Evolutionary conservation across 176 grass and related monocot genomes (phyloP).

Genomic region (Bromus sterilis): DNA sequence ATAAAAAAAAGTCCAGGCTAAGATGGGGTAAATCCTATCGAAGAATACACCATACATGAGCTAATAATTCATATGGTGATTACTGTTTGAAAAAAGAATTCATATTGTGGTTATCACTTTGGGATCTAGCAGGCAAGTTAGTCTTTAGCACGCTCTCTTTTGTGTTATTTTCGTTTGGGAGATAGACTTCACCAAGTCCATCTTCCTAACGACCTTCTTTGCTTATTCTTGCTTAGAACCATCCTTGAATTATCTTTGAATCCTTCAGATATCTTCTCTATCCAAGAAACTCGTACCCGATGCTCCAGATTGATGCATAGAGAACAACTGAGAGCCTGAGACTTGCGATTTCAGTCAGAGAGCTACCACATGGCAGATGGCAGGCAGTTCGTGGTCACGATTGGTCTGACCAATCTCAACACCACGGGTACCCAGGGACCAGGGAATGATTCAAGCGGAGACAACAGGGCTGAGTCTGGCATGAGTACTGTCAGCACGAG

Average conservation of each 20-base stretch:
- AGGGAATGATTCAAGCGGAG: background rate
- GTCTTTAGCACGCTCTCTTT: background rate
- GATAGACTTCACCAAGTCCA: background rate
- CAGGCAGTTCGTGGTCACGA: background rate
- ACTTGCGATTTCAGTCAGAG: background rate
- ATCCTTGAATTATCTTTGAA: background rate
- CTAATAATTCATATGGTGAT: background rate
- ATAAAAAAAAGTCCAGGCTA: too few relatives aligned
- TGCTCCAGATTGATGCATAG: background rate
- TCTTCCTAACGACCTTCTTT: background rate
- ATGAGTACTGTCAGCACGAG: background rate
- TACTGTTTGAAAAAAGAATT: background rate
- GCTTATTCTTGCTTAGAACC: background rate
- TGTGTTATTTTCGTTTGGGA: background rate
- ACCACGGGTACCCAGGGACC: background rate
- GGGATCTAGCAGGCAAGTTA: background rate
- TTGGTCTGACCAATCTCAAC: background rate
- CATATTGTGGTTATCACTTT: background rate
- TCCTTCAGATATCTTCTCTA: background rate
- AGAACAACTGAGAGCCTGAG: background rate
- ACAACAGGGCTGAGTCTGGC: background rate
- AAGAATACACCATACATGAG: too few relatives aligned
- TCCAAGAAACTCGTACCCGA: background rate
- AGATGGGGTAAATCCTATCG: too few relatives aligned
- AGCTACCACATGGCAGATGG: background rate